Percentiles rank a stretch among this genome's conserved stretches.
phyloP scores from a whole-genome alignment of 495 filamentous ascomycete species.

The Alectoria sarmentosa region DNA sequence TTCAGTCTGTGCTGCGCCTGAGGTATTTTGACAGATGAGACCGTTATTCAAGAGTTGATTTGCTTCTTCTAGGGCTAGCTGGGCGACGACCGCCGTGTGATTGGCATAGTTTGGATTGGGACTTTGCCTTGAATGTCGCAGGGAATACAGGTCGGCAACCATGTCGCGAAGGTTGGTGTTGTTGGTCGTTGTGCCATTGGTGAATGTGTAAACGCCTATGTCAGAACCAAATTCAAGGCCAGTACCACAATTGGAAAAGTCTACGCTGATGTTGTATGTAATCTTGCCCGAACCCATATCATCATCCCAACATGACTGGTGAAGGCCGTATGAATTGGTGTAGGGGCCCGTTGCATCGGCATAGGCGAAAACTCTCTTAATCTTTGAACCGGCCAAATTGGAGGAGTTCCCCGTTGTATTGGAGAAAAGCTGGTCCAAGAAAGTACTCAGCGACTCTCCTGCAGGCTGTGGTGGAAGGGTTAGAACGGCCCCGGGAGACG shows the following conservation, averaged over 20 bases:
- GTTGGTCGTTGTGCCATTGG: conserved; percentile 15
- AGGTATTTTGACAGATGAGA: conserved; percentile 6
- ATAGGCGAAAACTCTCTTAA: background rate
- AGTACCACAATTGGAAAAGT: conserved; percentile 12
- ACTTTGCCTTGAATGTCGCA: conserved; percentile 8
- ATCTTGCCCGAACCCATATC: conserved; percentile 5
- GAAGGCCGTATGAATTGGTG: conserved; percentile 7
- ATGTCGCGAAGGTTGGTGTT: conserved; percentile 6
- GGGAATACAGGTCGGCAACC: conserved; percentile 7
- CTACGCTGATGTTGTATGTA: conserved; percentile 15
- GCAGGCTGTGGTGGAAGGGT: background rate
- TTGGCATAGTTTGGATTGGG: conserved; percentile 13
- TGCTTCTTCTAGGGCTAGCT: conserved; percentile 12
- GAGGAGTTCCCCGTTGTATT: background rate
- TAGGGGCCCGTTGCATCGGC: background rate
- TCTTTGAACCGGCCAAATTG: background rate
- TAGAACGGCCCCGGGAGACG: background rate
- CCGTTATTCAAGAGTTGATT: background rate
- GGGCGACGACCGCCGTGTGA: conserved; percentile 12
- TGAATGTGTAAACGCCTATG: conserved; percentile 15
- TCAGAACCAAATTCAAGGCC: background rate
- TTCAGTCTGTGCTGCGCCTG: background rate
- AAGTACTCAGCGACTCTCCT: background rate
- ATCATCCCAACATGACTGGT: conserved; percentile 7
- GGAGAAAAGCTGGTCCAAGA: background rate